Evolutionary conservation across 2,329 filamentous ascomycete genomes (phyloP).

Genomic region (Cytospora paraplurivora): DNA sequence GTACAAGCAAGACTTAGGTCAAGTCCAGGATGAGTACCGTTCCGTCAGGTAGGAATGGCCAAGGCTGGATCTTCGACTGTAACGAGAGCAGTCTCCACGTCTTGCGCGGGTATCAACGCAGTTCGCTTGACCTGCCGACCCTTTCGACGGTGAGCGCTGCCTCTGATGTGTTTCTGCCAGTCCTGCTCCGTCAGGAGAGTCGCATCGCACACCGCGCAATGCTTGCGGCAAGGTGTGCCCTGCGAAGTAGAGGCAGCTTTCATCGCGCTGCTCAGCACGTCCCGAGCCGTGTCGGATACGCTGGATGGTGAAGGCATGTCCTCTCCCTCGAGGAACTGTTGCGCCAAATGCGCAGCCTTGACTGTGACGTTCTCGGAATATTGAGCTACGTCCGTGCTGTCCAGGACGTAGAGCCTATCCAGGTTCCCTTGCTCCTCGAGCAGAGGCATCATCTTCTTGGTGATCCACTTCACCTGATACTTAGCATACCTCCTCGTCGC

Average conservation of each 20-base stretch:
- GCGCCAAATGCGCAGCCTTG: slow-evolving; percentile 64
- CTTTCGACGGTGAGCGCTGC: slow-evolving; percentile 20
- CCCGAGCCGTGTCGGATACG: slow-evolving; percentile 51
- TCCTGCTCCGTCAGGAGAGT: slow-evolving; percentile 58
- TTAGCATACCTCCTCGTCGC: slow-evolving; percentile 88
- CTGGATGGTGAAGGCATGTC: slow-evolving; percentile 53
- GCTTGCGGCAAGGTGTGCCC: slow-evolving; percentile 57
- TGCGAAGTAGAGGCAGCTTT: slow-evolving; percentile 55
- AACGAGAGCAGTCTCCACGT: not conserved
- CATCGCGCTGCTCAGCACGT: slow-evolving; percentile 56
- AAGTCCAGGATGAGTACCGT: not conserved
- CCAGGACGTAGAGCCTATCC: slow-evolving; percentile 72
- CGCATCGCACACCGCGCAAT: slow-evolving; percentile 74
- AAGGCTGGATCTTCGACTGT: not conserved
- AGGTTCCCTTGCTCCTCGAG: slow-evolving; percentile 58
- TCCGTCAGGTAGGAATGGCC: not conserved
- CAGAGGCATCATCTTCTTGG: slow-evolving; percentile 74
- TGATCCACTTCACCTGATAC: slow-evolving; percentile 84
- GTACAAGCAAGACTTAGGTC: not conserved
- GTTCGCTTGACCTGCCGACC: slow-evolving; percentile 19
- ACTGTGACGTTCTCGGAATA: slow-evolving; percentile 67
- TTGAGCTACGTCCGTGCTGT: slow-evolving; percentile 68
- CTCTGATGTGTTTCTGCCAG: slow-evolving; percentile 48
- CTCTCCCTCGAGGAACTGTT: slow-evolving; percentile 62
- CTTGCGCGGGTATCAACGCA: slow-evolving; percentile 14